A percentile compares a stretch with the other conserved stretches of the same genome.
These are phyloP conservation scores for Rhododendron williamsianum DNA, from an alignment of 148 eudicot genomes.

Conservation along the genomic window DNA sequence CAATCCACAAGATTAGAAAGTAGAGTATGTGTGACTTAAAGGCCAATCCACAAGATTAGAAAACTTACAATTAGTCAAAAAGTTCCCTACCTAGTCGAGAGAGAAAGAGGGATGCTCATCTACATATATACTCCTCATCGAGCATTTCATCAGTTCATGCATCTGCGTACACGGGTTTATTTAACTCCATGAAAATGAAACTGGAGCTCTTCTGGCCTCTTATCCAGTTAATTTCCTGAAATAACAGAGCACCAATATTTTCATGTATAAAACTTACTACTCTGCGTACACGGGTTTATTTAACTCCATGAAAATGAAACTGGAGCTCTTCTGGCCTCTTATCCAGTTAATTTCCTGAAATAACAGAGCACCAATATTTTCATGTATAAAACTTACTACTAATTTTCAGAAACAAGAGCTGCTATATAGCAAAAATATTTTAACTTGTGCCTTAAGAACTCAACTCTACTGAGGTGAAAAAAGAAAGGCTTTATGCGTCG, in stretches of 20 bases:
- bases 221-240: background rate
- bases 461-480: too few species aligned
- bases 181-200: background rate
- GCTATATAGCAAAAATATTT: background rate
- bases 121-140: background rate
- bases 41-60: background rate
- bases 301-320: background rate
- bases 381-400: background rate
- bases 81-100: background rate
- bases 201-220: background rate
- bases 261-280: background rate
- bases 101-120: background rate
- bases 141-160: background rate
- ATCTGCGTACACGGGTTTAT: background rate
- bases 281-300: too few species aligned
- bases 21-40: background rate
- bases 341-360: background rate
- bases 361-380: background rate
- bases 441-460: too few species aligned
- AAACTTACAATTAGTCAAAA: background rate
- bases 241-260: background rate
- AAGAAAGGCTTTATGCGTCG: too few species aligned
- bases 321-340: background rate
- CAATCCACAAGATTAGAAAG: background rate
- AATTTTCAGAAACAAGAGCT: background rate